A percentile compares a stretch with the other conserved stretches of the same genome.
Evolutionary conservation across 257 asterid species (phyloP).

Genomic region (Rehmannia glutinosa): DNA sequence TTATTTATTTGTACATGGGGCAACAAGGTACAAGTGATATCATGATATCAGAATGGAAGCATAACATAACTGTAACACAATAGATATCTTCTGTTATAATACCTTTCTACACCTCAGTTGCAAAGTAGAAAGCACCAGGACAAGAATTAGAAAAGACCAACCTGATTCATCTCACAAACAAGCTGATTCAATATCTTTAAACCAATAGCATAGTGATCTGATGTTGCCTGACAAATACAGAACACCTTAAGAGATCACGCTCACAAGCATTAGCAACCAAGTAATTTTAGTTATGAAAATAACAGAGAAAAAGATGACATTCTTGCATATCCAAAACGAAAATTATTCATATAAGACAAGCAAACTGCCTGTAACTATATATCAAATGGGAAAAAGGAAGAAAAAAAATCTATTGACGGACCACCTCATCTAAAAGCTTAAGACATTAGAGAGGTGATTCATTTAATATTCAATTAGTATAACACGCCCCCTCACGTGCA

Average conservation of each 20-base stretch:
- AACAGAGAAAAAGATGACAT: neutral
- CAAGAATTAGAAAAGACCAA: constrained; percentile 21
- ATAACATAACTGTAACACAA: neutral
- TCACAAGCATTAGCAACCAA: constrained; percentile 19
- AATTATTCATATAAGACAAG: neutral
- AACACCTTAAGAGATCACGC: constrained; percentile 23
- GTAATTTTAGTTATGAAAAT: neutral
- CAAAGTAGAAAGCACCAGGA: constrained; percentile 11
- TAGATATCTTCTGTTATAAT: neutral
- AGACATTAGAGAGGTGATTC: too few species aligned
- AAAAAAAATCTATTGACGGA: too few species aligned
- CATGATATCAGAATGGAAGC: constrained; percentile 2
- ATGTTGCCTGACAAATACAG: constrained; percentile 64
- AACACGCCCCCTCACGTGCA: too few species aligned
- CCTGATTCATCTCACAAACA: constrained; percentile 98
- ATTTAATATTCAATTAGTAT: too few species aligned
- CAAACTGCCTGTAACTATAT: neutral
- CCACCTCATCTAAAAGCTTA: too few species aligned
- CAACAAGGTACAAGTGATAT: constrained; percentile 2
- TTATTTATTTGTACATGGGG: neutral
- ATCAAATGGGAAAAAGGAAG: neutral
- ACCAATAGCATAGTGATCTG: constrained; percentile 89
- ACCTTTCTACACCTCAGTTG: constrained; percentile 10
- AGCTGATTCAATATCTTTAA: constrained; percentile 94
- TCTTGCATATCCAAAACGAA: constrained; percentile 12